Evolutionary conservation across 495 filamentous ascomycete species (phyloP), one percentile per base, ranked within the genome.

Genomic region (Hypoxylon subgilvum): DNA sequence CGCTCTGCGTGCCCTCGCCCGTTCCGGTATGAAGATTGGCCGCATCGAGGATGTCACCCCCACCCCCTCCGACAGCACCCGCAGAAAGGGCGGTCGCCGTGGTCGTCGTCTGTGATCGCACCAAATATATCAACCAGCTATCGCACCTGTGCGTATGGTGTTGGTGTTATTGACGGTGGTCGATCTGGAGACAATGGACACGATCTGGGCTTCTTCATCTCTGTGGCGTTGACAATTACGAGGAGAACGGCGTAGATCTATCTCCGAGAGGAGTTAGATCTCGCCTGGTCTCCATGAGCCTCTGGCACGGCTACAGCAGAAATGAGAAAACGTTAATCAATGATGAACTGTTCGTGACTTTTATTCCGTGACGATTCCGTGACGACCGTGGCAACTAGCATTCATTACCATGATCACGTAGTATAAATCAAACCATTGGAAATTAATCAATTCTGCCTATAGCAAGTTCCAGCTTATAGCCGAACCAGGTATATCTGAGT

Each of bases 21-120:
- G 94, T 84, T 88, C 92, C 63, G 95, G 94, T 73, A 99, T 99
- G 94, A 92, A 92, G 82, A 99, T 99, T 74, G 94, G 94, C 71
- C 86, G 94, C 69, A 99, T 99, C 70, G 94, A 99, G 87, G 94
- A 99, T 78, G 94, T 99, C 55, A 99, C 94, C 65, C 94, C 94
- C 61, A 97, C 94, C 28, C 94, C 94, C 63, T 97, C 94, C 75
- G 94, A 99, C 81, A 93, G 88, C 76, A 99, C 94, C 67, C 90
- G 94, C 77, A 89, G 93, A 78, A 99, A 99, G 88, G 94, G 94
- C 81, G 94, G 94, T 96, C 90, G 94, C 79, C 92, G 94, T 88
- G 94, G 94, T 96, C 94, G 94, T 79, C 92, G 94, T 93, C 87
- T 99, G 76, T 97, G 82, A 86, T 75, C 72, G 66, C 45, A n/a